Conservation (phyloP, 2,329 filamentous ascomycete species). For the Xylariaceae sp. region DNA sequence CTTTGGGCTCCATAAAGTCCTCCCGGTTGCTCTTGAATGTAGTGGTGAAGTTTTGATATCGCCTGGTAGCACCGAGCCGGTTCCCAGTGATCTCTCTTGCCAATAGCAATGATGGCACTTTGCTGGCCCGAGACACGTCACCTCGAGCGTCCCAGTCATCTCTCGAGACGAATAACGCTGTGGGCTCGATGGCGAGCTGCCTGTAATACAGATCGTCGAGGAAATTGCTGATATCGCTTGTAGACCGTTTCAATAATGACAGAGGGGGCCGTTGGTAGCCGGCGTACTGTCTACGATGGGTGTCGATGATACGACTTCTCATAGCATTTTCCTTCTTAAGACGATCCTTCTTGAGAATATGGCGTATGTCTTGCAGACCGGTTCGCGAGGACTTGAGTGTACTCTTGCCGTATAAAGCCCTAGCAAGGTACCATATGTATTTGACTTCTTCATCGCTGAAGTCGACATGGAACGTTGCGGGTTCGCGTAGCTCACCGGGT, state of each 20-base stretch:
- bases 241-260: constrained; percentile 31
- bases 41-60: constrained; percentile 48
- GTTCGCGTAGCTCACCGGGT: constrained; percentile 9
- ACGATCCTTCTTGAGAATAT: constrained; percentile 33
- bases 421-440: constrained; percentile 31
- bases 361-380: constrained; percentile 30
- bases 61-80: constrained; percentile 44
- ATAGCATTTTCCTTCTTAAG: constrained; percentile 30
- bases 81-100: constrained; percentile 54
- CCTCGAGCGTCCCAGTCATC: constrained; percentile 35
- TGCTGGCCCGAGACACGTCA: constrained; percentile 33
- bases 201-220: constrained; percentile 40
- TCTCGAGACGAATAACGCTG: constrained; percentile 37
- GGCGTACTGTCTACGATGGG: constrained; percentile 25
- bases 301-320: constrained; percentile 16
- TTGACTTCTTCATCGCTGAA: constrained; percentile 31
- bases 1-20: constrained; percentile 52
- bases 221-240: constrained; percentile 41
- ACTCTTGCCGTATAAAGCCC: constrained; percentile 27
- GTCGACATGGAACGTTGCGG: constrained; percentile 34
- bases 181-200: constrained; percentile 23
- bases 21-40: constrained; percentile 51
- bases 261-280: constrained; percentile 23
- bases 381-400: constrained; percentile 10
- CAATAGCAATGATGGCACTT: constrained; percentile 47